Percentiles rank a stretch among this genome's conserved stretches.
phyloP scores from a whole-genome alignment of 2,329 filamentous ascomycete species.

The Huntiella abstrusa region DNA sequence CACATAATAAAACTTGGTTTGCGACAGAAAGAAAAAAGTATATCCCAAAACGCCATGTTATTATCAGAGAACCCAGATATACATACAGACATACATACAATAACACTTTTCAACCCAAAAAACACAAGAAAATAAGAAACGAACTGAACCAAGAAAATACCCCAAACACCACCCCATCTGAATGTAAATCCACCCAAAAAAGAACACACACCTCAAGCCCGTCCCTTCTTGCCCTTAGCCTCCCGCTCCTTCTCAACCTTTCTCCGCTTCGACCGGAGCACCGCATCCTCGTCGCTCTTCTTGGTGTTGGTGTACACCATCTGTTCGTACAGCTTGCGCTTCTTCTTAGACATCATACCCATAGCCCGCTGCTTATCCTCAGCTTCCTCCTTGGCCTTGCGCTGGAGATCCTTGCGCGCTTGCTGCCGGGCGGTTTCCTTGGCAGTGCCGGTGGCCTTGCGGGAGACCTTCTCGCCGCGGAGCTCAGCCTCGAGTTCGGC shows the following conservation, averaged over 20 bases:
- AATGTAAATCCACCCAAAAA: slow-evolving; percentile 6
- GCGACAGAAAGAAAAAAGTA: background rate
- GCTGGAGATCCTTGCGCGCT: slow-evolving; percentile 47
- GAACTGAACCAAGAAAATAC: slow-evolving; percentile 4
- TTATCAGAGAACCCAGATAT: slow-evolving; percentile 9
- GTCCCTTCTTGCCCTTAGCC: slow-evolving; percentile 12
- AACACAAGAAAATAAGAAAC: slow-evolving; percentile 3
- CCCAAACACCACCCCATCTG: slow-evolving; percentile 3
- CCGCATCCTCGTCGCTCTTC: slow-evolving; percentile 77
- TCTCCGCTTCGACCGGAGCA: slow-evolving; percentile 72
- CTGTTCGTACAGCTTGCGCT: slow-evolving; percentile 92
- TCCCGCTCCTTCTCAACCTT: slow-evolving; percentile 54
- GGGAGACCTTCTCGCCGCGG: slow-evolving; percentile 43
- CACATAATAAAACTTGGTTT: too few relatives aligned
- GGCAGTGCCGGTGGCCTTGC: slow-evolving; percentile 23
- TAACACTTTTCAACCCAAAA: slow-evolving; percentile 9
- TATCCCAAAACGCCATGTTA: slow-evolving; percentile 9
- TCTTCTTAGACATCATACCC: slow-evolving; percentile 97
- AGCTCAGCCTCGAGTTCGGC: slow-evolving; percentile 86
- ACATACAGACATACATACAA: slow-evolving; percentile 5
- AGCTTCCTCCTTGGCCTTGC: slow-evolving; percentile 54
- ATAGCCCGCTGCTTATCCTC: slow-evolving; percentile 86
- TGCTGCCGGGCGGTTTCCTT: slow-evolving; percentile 49
- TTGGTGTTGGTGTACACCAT: slow-evolving; percentile 93
- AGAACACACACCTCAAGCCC: background rate